Evolutionary conservation across 345 rosid genomes (phyloP), one percentile per base, ranked within the genome.

Genomic region (Aegle marmelos): DNA sequence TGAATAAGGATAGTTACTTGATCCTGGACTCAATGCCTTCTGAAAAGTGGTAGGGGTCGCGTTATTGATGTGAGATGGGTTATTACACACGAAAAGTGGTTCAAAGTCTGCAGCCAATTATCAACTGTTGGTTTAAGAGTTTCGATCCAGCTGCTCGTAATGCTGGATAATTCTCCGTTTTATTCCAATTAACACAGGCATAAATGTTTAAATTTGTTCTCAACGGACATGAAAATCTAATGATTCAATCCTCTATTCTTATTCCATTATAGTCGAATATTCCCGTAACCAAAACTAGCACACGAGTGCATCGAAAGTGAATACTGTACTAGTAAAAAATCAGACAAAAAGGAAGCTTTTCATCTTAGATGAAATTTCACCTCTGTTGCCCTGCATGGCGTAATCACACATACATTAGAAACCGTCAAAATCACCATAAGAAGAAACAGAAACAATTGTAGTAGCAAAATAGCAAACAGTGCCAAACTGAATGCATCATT

Each of bases 1-100:
- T 97, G n/a, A 97, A 94, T 79, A 97, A 97, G 82, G 99, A 97
- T 72, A 97, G 99, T 59, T 97, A 97, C 88, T 71, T 97, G 84
- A 93, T 97, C 82, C 79, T 97, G 85, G 99, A 97, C 76, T 93
- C 99, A 17, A 83, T 97, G 50, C 99, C 99, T 4, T 93, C 99
- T 1, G 99, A 97, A 78, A n/a, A n/a, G n/a, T n/a, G n/a, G n/a
- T n/a, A n/a, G n/a, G n/a, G n/a, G n/a, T n/a, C n/a, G n/a, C n/a
- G n/a, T n/a, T n/a, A n/a, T n/a, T n/a, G n/a, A n/a, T n/a, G n/a
- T n/a, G n/a, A n/a, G n/a, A n/a, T n/a, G n/a, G n/a, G n/a, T n/a
- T 60, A 86, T 77, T 19, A 88, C 81, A 73, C 91, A 91, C 27
- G 89, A 87, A 60, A 91, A 83, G 57, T 81, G 73, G 81, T 82